Evolutionary conservation across 148 eudicot genomes (phyloP).

Genomic region (Simmondsia chinensis): DNA sequence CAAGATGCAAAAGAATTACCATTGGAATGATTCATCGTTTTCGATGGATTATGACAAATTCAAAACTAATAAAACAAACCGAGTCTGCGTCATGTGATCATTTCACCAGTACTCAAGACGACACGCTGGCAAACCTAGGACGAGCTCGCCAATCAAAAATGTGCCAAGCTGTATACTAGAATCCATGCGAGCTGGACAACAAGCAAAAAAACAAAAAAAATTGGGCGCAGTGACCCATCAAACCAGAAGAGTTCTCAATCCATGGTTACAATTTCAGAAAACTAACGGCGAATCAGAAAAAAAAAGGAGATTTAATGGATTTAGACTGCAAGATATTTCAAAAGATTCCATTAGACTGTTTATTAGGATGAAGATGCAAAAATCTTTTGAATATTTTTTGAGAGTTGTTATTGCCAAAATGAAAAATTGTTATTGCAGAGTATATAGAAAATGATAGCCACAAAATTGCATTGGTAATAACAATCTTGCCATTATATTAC

Average conservation of each 20-base stretch:
- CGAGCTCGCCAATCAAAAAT: slow-evolving; percentile 45
- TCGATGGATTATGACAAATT: slow-evolving; percentile 2
- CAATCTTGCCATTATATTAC: too few relatives aligned
- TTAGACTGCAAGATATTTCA: too few relatives aligned
- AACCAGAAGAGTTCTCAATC: neutral
- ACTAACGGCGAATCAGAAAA: too few relatives aligned
- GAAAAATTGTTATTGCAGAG: too few relatives aligned
- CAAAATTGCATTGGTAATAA: too few relatives aligned
- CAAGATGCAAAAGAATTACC: slow-evolving; percentile 13
- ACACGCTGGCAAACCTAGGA: too few relatives aligned
- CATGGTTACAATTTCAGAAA: neutral
- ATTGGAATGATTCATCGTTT: slow-evolving; percentile 7
- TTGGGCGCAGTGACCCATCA: neutral
- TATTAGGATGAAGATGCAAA: too few relatives aligned
- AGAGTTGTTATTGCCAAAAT: too few relatives aligned
- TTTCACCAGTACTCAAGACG: slow-evolving; percentile 5
- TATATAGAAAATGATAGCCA: too few relatives aligned
- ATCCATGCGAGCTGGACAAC: slow-evolving; percentile 79
- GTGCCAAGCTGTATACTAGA: slow-evolving; percentile 87
- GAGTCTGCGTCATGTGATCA: slow-evolving; percentile 3
- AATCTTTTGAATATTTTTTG: too few relatives aligned
- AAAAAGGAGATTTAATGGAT: too few relatives aligned
- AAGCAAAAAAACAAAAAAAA: neutral
- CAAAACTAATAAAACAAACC: neutral
- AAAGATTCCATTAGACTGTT: too few relatives aligned